Conservation (phyloP, 306 rosid genomes). For the Vicia faba region DNA sequence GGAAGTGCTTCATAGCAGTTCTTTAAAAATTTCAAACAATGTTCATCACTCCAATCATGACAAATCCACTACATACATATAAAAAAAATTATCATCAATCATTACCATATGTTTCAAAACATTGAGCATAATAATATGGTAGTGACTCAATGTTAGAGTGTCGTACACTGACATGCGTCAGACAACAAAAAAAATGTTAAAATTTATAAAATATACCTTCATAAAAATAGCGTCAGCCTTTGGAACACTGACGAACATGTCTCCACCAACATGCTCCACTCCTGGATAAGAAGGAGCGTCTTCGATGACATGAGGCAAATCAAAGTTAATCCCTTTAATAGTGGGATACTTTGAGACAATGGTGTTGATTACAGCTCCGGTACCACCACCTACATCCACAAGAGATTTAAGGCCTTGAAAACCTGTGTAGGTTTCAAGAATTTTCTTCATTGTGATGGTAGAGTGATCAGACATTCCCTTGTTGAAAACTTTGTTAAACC, state of each 20-base stretch:
- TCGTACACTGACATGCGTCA: not conserved
- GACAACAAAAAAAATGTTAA: not conserved
- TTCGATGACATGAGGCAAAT: conserved; percentile 81
- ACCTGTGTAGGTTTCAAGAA: conserved; percentile 71
- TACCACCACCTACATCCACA: conserved; percentile 94
- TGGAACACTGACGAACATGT: conserved; percentile 86
- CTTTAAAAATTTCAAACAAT: conserved; percentile 79
- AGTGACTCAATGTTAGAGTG: too few relatives aligned
- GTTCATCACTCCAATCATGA: conserved; percentile 95
- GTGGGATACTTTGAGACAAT: conserved; percentile 81
- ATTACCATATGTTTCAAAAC: not conserved
- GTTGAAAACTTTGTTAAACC: conserved; percentile 93
- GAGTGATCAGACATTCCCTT: conserved; percentile 86
- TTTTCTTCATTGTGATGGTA: conserved; percentile 81
- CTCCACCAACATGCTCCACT: conserved; percentile 93
- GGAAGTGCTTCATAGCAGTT: conserved; percentile 82
- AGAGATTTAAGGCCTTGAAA: conserved; percentile 75
- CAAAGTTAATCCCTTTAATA: conserved; percentile 83
- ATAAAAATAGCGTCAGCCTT: conserved; percentile 88
- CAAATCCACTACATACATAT: conserved; percentile 66
- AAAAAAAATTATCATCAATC: not conserved
- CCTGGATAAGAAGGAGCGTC: conserved; percentile 82
- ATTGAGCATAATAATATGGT: too few relatives aligned
- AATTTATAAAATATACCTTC: conserved; percentile 58
- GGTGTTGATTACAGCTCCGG: conserved; percentile 70